Conservation (phyloP, 1,284 basidiomycete species). For the Bjerkandera adusta region DNA sequence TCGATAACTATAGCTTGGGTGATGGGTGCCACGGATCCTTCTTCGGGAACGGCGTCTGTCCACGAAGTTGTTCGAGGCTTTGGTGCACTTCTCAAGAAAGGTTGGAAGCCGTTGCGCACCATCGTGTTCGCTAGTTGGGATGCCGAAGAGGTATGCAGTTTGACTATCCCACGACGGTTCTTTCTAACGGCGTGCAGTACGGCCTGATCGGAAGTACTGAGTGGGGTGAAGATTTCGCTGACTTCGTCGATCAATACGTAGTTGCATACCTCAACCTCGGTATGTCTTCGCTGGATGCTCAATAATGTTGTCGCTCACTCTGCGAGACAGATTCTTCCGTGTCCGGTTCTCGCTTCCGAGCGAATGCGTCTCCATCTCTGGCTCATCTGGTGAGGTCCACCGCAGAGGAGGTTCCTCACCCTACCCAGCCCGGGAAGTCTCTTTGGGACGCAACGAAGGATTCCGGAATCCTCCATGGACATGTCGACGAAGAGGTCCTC, state of each 20-base stretch:
- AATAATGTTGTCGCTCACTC: not conserved
- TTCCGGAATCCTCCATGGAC: conserved; percentile 47
- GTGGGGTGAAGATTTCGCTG: conserved; percentile 86
- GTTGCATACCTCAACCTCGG: conserved; percentile 90
- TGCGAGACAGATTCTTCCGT: conserved; percentile 56
- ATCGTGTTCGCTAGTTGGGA: conserved; percentile 93
- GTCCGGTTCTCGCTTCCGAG: conserved; percentile 63
- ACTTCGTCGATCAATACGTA: conserved; percentile 75
- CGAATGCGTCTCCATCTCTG: conserved; percentile 73
- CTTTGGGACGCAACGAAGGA: conserved; percentile 69
- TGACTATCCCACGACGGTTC: not conserved
- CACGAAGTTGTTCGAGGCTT: conserved; percentile 85
- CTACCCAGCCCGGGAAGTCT: conserved; percentile 47
- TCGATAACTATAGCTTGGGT: conserved; percentile 8
- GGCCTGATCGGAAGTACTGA: conserved; percentile 88
- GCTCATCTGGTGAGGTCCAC: conserved; percentile 69
- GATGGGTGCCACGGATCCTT: conserved; percentile 83
- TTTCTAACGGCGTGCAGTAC: conserved; percentile 46
- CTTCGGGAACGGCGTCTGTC: conserved; percentile 81
- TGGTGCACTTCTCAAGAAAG: conserved; percentile 65
- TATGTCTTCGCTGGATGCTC: conserved; percentile 26
- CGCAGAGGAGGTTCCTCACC: conserved; percentile 73
- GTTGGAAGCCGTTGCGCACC: conserved; percentile 90
- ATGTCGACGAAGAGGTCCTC: conserved; percentile 30
- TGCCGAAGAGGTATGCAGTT: conserved; percentile 74